Evolutionary conservation across 148 eudicot genomes (phyloP).

Genomic region (Talinum fruticosum): DNA sequence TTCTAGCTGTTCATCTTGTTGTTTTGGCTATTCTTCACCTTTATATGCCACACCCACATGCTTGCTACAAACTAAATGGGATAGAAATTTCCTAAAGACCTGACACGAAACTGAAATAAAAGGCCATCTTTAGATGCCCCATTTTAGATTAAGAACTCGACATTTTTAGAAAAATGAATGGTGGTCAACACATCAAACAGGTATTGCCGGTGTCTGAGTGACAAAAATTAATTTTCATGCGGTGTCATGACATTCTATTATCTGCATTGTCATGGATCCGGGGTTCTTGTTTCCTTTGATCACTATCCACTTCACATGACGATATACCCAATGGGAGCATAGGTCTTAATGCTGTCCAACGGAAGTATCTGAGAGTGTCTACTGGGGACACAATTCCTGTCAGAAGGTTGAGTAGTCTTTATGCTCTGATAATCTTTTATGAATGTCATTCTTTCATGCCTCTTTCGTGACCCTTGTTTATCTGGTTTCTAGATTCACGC

Average conservation of each 20-base stretch:
- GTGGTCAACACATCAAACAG: background rate
- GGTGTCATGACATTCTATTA: background rate
- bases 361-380: conserved; percentile 40
- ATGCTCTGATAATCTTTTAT: background rate
- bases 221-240: background rate
- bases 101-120: too few relatives aligned
- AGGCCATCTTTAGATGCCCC: too few relatives aligned
- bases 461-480: conserved; percentile 1
- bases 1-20: background rate
- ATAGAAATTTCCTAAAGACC: background rate
- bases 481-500: conserved; percentile 45
- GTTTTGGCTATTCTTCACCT: background rate
- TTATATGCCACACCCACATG: background rate
- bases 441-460: background rate
- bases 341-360: conserved; percentile 71
- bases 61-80: background rate
- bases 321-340: conserved; percentile 51
- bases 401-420: conserved; percentile 45
- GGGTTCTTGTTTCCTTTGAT: conserved; percentile 33
- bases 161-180: too few relatives aligned
- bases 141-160: too few relatives aligned
- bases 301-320: conserved; percentile 47
- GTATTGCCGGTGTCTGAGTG: background rate
- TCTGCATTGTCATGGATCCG: background rate
- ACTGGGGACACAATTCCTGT: conserved; percentile 38